Conservation (phyloP, 805 yeast genomes). For the Candida palmyrensis region DNA sequence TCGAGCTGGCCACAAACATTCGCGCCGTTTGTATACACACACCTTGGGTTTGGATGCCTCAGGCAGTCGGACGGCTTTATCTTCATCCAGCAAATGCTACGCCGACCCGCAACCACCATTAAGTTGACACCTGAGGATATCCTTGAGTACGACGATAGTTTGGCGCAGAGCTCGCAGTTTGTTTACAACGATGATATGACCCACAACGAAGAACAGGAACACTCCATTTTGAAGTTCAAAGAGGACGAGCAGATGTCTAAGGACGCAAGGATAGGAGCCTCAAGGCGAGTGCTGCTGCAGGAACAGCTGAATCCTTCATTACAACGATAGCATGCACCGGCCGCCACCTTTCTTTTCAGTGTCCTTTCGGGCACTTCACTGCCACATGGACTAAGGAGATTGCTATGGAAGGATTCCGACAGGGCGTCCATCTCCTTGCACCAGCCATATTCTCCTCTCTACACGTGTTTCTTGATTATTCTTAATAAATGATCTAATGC, state of each 20-base stretch:
- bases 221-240: conserved; percentile 3
- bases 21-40: no score
- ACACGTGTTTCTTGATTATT: background rate
- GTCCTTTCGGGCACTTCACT: no score
- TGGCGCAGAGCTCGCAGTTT: conserved; percentile 2
- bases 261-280: conserved; percentile 2
- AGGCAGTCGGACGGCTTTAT: no score
- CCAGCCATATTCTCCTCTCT: background rate
- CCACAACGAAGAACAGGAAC: conserved; percentile 4
- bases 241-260: background rate
- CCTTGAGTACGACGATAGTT: conserved; percentile 39
- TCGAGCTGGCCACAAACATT: no score
- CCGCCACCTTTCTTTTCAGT: no score
- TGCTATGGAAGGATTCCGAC: no score
- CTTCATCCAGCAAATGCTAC: conserved; percentile 42
- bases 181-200: background rate
- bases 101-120: conserved; percentile 69
- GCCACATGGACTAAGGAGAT: no score
- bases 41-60: no score
- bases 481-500: background rate
- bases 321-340: no score
- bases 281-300: conserved; percentile 1
- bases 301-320: background rate
- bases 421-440: no score
- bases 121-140: conserved; percentile 67